Conservation (phyloP, 441 rosid species). For the Euphorbia corollata region DNA sequence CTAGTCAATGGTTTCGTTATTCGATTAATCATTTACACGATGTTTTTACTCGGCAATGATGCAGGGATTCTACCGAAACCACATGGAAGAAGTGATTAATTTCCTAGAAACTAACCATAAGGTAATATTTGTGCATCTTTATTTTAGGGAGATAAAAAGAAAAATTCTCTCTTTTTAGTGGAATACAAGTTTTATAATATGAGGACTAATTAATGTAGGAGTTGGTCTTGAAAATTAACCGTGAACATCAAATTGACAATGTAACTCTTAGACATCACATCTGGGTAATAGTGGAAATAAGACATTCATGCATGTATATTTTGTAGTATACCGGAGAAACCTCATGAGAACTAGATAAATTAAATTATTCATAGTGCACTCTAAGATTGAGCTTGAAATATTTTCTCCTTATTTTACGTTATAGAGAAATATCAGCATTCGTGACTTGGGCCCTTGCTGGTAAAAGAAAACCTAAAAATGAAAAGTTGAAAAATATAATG, state of each 20-base stretch:
- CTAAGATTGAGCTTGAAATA: background rate
- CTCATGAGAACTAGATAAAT: background rate
- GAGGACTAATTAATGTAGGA: background rate
- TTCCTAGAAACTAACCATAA: conserved; percentile 80
- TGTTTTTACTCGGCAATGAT: conserved; percentile 21
- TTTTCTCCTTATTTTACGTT: background rate
- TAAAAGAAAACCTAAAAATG: too few species aligned
- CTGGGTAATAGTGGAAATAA: background rate
- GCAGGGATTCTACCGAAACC: conserved; percentile 78
- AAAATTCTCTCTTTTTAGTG: background rate
- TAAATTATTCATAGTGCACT: background rate
- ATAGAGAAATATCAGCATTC: background rate
- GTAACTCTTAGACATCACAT: background rate
- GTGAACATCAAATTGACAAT: background rate
- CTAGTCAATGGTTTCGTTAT: background rate
- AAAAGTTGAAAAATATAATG: background rate
- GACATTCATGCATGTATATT: background rate
- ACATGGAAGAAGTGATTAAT: conserved; percentile 80
- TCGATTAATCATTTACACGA: conserved; percentile 1
- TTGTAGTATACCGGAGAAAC: background rate
- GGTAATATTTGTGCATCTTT: conserved; percentile 29
- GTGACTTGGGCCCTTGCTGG: background rate
- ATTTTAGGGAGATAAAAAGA: background rate
- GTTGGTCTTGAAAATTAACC: background rate
- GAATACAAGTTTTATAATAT: background rate